Percentiles rank a stretch among this genome's conserved stretches.
Conservation (phyloP, 139 green algal genomes). For the Chlorella sp. region DNA sequence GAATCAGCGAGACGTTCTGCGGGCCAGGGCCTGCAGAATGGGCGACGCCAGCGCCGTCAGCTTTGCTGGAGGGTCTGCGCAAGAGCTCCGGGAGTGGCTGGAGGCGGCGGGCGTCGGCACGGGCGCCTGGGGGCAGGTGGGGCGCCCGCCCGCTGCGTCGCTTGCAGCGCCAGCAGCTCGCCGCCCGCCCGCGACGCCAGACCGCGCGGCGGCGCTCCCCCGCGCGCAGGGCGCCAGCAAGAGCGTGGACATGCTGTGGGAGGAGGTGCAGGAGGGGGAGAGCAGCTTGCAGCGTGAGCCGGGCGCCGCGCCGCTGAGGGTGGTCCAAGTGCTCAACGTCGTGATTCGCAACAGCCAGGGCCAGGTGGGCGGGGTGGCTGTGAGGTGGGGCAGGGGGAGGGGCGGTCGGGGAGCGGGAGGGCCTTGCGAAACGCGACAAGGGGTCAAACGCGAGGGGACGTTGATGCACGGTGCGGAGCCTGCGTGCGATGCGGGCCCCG, state of each 20-base stretch:
- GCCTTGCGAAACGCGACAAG: too few species aligned
- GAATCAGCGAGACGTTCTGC: too few species aligned
- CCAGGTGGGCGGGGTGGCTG: too few species aligned
- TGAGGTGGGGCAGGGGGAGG: too few species aligned
- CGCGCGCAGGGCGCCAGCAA: constrained; percentile 17
- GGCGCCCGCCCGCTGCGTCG: too few species aligned
- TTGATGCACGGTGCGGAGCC: too few species aligned
- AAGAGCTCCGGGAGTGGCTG: not conserved
- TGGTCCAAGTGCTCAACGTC: constrained; percentile 20
- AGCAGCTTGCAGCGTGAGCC: constrained; percentile 3
- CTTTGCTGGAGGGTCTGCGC: not conserved
- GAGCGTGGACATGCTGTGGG: constrained; percentile 14
- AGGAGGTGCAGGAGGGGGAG: constrained; percentile 27
- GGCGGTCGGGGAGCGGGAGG: too few species aligned
- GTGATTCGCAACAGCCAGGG: constrained; percentile 8
- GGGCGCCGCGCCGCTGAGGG: not conserved
- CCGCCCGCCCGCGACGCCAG: constrained; percentile 9
- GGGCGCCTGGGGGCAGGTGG: not conserved
- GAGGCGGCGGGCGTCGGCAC: not conserved
- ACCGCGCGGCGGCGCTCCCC: not conserved
- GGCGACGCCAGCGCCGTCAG: too few species aligned
- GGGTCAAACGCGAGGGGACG: too few species aligned
- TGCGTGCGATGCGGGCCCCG: too few species aligned
- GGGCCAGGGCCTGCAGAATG: too few species aligned
- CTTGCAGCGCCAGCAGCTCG: too few species aligned